phyloP scores from a whole-genome alignment of 441 rosid genomes.

The Mallotus repandus region DNA sequence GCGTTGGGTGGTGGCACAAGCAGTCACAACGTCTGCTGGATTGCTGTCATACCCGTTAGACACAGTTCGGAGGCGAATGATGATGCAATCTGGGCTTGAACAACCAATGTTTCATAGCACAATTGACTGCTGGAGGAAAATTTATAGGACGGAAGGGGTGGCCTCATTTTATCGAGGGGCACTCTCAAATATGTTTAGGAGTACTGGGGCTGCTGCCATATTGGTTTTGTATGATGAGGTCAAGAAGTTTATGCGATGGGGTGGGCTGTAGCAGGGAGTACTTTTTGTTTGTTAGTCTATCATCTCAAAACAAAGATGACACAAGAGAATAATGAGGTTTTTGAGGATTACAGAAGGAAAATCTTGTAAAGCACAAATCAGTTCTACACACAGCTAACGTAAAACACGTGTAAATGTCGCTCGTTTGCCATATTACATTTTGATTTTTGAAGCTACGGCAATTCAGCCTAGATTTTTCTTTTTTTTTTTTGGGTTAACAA shows the following conservation, averaged over 20 bases:
- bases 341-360: constrained; percentile 19
- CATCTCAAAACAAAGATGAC: constrained; percentile 1
- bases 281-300: constrained; percentile 15
- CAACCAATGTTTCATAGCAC: constrained; percentile 65
- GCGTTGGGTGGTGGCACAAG: constrained; percentile 91
- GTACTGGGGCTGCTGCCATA: constrained; percentile 90
- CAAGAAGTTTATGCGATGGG: constrained; percentile 83
- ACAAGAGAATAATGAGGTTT: constrained; percentile 25
- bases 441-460: constrained; percentile 22
- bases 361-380: constrained; percentile 24
- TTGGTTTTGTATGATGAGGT: constrained; percentile 86
- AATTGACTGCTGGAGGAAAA: constrained; percentile 78
- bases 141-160: constrained; percentile 71
- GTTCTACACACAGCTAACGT: constrained; percentile 11
- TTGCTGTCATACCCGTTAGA: constrained; percentile 82
- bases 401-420: constrained; percentile 21
- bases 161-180: constrained; percentile 89
- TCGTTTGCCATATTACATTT: constrained; percentile 25
- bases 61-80: constrained; percentile 85
- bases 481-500: no score
- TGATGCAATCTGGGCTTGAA: constrained; percentile 95
- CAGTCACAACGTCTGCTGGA: constrained; percentile 86
- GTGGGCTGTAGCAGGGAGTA: constrained; percentile 45
- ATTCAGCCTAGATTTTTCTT: constrained; percentile 26
- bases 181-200: constrained; percentile 75